These are phyloP conservation scores for Hypholoma sublateritium DNA, from an alignment of 768 basidiomycete genomes.

Conservation along the genomic window DNA sequence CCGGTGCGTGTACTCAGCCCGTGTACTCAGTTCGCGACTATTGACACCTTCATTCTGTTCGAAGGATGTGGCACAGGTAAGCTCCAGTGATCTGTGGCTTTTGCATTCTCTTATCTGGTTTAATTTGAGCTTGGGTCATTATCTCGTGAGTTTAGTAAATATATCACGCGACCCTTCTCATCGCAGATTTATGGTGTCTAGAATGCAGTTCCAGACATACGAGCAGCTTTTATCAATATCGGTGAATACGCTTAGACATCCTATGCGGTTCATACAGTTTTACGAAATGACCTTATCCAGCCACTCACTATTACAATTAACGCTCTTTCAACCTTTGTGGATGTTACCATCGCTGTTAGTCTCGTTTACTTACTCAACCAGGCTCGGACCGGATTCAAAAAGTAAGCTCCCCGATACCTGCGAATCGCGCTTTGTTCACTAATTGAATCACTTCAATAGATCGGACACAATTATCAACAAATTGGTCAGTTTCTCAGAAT, in stretches of 20 bases:
- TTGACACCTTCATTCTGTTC: neutral
- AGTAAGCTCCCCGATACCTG: constrained; percentile 21
- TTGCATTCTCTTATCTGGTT: neutral
- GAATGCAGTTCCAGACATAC: constrained; percentile 39
- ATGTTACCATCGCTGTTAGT: constrained; percentile 48
- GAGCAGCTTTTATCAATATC: constrained; percentile 32
- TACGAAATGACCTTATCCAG: constrained; percentile 19
- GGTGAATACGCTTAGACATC: constrained; percentile 20
- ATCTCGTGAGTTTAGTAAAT: constrained; percentile 32
- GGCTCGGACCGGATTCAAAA: constrained; percentile 52
- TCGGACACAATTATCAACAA: constrained; percentile 53
- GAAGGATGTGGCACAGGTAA: constrained; percentile 35
- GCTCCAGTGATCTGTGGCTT: neutral
- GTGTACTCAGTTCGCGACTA: neutral
- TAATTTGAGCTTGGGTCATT: constrained; percentile 37
- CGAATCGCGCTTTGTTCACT: neutral
- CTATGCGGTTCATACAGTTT: neutral
- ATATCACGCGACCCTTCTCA: neutral
- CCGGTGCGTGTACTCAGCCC: constrained; percentile 21
- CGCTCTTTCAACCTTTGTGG: constrained; percentile 44
- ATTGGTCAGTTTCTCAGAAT: constrained; percentile 27
- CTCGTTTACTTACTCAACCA: constrained; percentile 45
- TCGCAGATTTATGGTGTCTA: constrained; percentile 9
- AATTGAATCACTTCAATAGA: constrained; percentile 16
- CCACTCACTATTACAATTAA: constrained; percentile 52